Conservation (phyloP, 805 yeast species). For the Metschnikowia sp. region DNA sequence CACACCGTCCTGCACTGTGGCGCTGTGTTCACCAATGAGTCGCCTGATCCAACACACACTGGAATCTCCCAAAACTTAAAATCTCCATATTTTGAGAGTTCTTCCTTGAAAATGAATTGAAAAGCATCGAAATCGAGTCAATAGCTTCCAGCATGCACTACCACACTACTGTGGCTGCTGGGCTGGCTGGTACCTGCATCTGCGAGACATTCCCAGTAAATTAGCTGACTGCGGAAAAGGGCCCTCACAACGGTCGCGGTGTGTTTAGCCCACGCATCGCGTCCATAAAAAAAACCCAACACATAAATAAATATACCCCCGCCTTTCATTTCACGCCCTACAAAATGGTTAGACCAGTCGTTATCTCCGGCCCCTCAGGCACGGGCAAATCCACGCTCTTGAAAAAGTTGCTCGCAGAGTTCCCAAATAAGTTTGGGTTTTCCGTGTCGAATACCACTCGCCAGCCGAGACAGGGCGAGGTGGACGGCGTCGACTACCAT, state of each 20-base stretch:
- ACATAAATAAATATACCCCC: too few relatives aligned
- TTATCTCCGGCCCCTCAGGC: conserved; percentile 95
- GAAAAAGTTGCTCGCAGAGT: conserved; percentile 86
- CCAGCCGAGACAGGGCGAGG: conserved; percentile 87
- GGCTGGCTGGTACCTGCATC: too few relatives aligned
- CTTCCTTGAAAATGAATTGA: too few relatives aligned
- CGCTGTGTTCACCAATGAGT: too few relatives aligned
- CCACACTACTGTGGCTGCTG: too few relatives aligned
- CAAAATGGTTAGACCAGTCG: conserved; percentile 68
- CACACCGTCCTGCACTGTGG: too few relatives aligned
- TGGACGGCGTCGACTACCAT: conserved; percentile 84
- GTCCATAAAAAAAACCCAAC: not conserved
- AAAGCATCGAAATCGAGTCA: too few relatives aligned
- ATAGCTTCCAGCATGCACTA: too few relatives aligned
- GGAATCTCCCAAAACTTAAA: too few relatives aligned
- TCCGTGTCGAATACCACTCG: conserved; percentile 94
- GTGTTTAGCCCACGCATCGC: conserved; percentile 7
- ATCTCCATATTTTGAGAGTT: too few relatives aligned
- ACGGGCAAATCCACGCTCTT: conserved; percentile 94
- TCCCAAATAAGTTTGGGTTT: conserved; percentile 87
- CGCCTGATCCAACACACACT: too few relatives aligned
- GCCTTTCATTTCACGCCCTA: not conserved
- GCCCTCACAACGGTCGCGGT: conserved; percentile 1
- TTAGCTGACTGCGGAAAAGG: not conserved
- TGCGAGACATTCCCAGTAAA: not conserved